Evolutionary conservation across 2,329 filamentous ascomycete species (phyloP), one percentile per base, ranked within the genome.

Genomic region (Stachybotrys elegans): DNA sequence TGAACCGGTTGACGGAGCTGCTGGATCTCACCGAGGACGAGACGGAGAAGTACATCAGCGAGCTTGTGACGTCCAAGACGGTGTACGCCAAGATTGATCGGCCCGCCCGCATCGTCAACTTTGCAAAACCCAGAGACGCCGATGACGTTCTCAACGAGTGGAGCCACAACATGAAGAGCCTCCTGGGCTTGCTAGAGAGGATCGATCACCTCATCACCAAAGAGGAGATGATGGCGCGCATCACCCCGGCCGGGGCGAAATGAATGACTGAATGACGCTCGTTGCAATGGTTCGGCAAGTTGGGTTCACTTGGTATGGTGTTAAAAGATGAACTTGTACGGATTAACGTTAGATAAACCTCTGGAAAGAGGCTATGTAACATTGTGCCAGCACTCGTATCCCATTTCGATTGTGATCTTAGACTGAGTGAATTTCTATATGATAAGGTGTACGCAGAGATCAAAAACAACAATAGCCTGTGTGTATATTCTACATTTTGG

Each of bases 151-250:
- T 98, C 60, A 98, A 98, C 62, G 93, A 98, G 70, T 98, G 93
- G 93, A 95, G 90, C 65, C 85, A 88, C 59, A 95, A 96, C 68
- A 97, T 95, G 89, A 95, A 93, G 84, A 91, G 84, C 61, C 69
- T 95, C 57, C 70, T 95, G 52, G 89, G 88, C 11, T 70, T 92
- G 44, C 63, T 95, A 60, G 90, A 95, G 75, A 79, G 90, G 51
- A 94, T 98, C 49, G 93, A 98, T 62, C 93, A 98, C 67, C 76
- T 98, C 58, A 98, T 98, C 60, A 98, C 94, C 44, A 97, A 97
- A 77, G 93, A 98, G 71, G 93, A 98, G 76, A 98, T 98, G 93
- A 98, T 98, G 93, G 93, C 93, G 32, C 80, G 91, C 47, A 97
- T 98, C 58, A 85, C 93, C 66, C 88, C 88, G 6, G 70, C 68